Conservation (phyloP, 2,329 filamentous ascomycete species). For the Leptographium lundbergii region DNA sequence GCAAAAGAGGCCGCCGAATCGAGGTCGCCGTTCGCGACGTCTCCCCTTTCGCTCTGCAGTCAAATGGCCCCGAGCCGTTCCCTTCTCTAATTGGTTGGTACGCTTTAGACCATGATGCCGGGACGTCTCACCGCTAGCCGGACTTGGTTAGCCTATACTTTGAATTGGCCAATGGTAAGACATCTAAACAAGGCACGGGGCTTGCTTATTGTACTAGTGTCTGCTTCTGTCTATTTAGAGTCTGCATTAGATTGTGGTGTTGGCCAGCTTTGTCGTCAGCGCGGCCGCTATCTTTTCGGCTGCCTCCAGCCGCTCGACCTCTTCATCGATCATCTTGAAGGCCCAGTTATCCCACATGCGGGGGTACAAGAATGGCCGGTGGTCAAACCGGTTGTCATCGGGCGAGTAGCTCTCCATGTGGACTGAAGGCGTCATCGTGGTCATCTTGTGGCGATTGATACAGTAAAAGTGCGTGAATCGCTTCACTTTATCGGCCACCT, state of each 20-base stretch:
- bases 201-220: neutral
- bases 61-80: neutral
- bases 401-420: slow-evolving; percentile 22
- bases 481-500: slow-evolving; percentile 32
- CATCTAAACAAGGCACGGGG: too few species aligned
- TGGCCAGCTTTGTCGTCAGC: neutral
- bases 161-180: neutral
- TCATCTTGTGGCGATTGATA: slow-evolving; percentile 56
- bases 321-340: slow-evolving; percentile 21
- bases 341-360: slow-evolving; percentile 19
- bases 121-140: neutral
- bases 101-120: neutral
- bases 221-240: neutral
- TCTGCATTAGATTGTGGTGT: neutral
- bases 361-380: slow-evolving; percentile 26
- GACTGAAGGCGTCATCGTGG: slow-evolving; percentile 44
- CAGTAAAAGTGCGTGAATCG: neutral
- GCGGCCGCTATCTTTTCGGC: slow-evolving; percentile 5
- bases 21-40: neutral
- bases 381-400: slow-evolving; percentile 21
- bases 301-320: slow-evolving; percentile 18
- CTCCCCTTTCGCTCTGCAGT: neutral
- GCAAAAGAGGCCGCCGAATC: neutral
- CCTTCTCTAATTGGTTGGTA: neutral
- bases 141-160: neutral